Conservation (phyloP, 2,329 filamentous ascomycete genomes). For the Microsporum ferrugineum region DNA sequence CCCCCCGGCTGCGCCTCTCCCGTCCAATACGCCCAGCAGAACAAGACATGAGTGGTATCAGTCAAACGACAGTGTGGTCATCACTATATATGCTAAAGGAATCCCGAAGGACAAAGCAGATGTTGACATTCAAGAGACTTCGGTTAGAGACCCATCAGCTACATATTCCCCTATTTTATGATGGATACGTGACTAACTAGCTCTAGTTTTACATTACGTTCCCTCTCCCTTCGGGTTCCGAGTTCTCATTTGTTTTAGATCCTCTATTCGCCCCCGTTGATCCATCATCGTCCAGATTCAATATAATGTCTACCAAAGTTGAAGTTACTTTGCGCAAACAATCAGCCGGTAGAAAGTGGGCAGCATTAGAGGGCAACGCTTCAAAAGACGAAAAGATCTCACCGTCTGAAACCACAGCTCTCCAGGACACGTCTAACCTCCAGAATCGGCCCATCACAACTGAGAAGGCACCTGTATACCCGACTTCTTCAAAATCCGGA, state of each 20-base stretch:
- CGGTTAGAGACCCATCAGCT: slow-evolving; percentile 26
- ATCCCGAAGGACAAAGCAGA: slow-evolving; percentile 46
- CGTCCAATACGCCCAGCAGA: slow-evolving; percentile 40
- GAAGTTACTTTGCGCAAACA: slow-evolving; percentile 64
- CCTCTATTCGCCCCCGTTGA: slow-evolving; percentile 59
- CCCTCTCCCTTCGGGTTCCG: slow-evolving; percentile 41
- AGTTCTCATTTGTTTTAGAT: slow-evolving; percentile 52
- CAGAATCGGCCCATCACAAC: slow-evolving; percentile 12
- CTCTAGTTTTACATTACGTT: slow-evolving; percentile 47
- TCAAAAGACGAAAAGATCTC: slow-evolving; percentile 13
- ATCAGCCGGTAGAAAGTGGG: slow-evolving; percentile 56
- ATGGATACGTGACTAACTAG: slow-evolving; percentile 8
- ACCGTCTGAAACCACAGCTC: slow-evolving; percentile 3
- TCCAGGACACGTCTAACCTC: slow-evolving; percentile 13
- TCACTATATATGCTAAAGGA: slow-evolving; percentile 56
- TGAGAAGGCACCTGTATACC: slow-evolving; percentile 53
- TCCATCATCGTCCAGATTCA: slow-evolving; percentile 46
- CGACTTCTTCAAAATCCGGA: slow-evolving; percentile 71
- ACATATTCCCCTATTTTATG: slow-evolving; percentile 2
- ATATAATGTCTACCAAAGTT: slow-evolving; percentile 65
- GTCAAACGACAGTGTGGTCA: slow-evolving; percentile 47
- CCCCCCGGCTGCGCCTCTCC: slow-evolving; percentile 21
- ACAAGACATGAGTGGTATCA: slow-evolving; percentile 62
- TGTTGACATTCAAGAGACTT: slow-evolving; percentile 41
- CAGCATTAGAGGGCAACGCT: slow-evolving; percentile 40